A percentile compares a stretch with the other conserved stretches of the same genome.
phyloP scores from a whole-genome alignment of 768 basidiomycete species.

The Calocera viscosa region DNA sequence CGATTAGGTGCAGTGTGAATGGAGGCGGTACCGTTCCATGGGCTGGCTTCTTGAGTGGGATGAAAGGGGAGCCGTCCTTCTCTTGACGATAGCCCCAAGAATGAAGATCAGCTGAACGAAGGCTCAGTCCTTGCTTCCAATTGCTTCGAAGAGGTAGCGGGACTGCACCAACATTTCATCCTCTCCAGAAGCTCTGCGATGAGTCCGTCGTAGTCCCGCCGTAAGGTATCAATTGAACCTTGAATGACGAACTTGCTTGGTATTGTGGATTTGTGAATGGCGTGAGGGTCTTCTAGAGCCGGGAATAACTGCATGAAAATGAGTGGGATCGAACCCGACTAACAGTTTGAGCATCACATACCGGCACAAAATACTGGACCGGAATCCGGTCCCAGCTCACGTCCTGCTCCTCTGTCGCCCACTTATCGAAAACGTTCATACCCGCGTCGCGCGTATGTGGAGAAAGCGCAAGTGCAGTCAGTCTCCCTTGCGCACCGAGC shows the following conservation, averaged over 20 bases:
- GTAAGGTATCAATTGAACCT: conserved; percentile 1
- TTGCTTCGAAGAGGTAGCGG: neutral
- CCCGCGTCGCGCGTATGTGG: neutral
- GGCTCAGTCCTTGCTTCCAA: neutral
- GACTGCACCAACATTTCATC: neutral
- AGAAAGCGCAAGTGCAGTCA: neutral
- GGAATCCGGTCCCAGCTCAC: neutral
- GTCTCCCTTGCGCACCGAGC: neutral
- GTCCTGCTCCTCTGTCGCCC: neutral
- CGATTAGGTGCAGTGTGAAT: neutral
- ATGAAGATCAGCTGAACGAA: neutral
- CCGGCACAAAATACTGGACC: neutral
- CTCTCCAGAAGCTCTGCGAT: neutral
- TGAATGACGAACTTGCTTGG: conserved; percentile 7
- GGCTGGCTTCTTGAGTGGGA: neutral
- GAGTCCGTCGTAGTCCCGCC: neutral
- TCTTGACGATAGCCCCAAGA: neutral
- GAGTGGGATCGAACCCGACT: neutral
- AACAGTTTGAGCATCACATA: neutral
- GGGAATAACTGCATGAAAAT: neutral
- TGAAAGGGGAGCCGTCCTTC: neutral
- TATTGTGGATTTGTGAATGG: neutral
- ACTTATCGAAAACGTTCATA: neutral
- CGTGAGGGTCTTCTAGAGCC: neutral
- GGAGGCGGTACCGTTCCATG: neutral